phyloP scores from a whole-genome alignment of 345 rosid genomes.

The Fremontodendron californicum region DNA sequence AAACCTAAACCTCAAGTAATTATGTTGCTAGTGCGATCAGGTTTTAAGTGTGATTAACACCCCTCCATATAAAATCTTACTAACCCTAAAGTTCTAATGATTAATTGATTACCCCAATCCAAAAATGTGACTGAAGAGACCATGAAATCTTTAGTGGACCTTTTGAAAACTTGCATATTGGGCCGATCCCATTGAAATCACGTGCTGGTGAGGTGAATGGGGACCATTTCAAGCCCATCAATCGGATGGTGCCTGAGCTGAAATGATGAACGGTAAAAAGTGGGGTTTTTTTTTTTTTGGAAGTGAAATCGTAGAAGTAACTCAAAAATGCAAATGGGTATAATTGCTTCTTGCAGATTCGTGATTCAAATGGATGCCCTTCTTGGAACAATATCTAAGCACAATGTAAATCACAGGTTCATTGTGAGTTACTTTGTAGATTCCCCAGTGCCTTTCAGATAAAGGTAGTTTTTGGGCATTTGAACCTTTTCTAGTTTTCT shows the following conservation, averaged over 20 bases:
- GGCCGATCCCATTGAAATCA: background rate
- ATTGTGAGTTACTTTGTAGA: background rate
- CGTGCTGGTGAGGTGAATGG: background rate
- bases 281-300: background rate
- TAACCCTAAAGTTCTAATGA: conserved; percentile 12
- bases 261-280: conserved; percentile 12
- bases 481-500: background rate
- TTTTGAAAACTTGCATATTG: background rate
- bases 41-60: background rate
- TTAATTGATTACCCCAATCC: background rate
- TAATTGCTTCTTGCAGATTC: background rate
- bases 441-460: background rate
- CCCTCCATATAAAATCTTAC: conserved; percentile 1
- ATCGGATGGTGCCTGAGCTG: background rate
- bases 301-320: conserved; percentile 18
- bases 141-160: conserved; percentile 8
- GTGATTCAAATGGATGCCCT: background rate
- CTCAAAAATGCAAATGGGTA: background rate
- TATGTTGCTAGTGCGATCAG: background rate
- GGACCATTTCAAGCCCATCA: conserved; percentile 15
- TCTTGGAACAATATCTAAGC: background rate
- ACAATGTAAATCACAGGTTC: background rate
- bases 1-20: background rate
- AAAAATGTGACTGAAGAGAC: conserved; percentile 8
- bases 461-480: background rate